Evolutionary conservation across 2,329 filamentous ascomycete genomes (phyloP).

Genomic region (Penicillium verrucosum): DNA sequence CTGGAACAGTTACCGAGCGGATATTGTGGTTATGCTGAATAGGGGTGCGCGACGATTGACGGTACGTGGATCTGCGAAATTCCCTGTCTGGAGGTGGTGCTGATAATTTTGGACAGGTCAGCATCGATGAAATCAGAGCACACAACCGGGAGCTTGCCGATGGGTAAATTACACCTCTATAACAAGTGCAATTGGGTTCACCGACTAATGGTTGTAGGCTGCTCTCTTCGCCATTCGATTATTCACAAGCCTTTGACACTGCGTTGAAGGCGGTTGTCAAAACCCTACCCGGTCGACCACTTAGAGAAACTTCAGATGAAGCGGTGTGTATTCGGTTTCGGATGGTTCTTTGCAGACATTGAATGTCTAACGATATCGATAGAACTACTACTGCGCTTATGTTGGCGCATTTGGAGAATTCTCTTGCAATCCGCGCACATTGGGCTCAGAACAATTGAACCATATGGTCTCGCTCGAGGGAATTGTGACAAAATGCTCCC

Average conservation of each 20-base stretch:
- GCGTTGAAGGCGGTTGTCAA: conserved; percentile 86
- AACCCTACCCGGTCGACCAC: conserved; percentile 70
- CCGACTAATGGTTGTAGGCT: conserved; percentile 48
- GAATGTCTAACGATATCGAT: conserved; percentile 6
- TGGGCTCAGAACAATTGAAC: conserved; percentile 86
- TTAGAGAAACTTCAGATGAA: conserved; percentile 73
- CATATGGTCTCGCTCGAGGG: conserved; percentile 96
- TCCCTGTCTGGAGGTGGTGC: conserved; percentile 1
- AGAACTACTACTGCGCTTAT: conserved; percentile 89
- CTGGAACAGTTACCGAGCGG: conserved; percentile 73
- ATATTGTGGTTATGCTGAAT: conserved; percentile 75
- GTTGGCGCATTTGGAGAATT: conserved; percentile 93
- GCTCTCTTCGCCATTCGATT: conserved; percentile 84
- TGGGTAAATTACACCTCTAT: conserved; percentile 41
- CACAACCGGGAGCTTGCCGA: conserved; percentile 81
- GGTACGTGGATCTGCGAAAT: conserved; percentile 35
- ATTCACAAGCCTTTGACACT: conserved; percentile 79
- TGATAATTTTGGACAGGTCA: conserved; percentile 51
- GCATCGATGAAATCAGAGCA: conserved; percentile 84
- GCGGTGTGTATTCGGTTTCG: conserved; percentile 47
- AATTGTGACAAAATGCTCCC: conserved; percentile 92
- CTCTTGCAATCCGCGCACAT: conserved; percentile 87
- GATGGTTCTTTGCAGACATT: background rate
- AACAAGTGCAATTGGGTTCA: background rate
- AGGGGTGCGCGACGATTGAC: conserved; percentile 57